Percentiles rank a stretch among this genome's conserved stretches.
These are phyloP conservation scores for Melaleuca quinquenervia DNA, from an alignment of 345 rosid species.

Conservation along the genomic window DNA sequence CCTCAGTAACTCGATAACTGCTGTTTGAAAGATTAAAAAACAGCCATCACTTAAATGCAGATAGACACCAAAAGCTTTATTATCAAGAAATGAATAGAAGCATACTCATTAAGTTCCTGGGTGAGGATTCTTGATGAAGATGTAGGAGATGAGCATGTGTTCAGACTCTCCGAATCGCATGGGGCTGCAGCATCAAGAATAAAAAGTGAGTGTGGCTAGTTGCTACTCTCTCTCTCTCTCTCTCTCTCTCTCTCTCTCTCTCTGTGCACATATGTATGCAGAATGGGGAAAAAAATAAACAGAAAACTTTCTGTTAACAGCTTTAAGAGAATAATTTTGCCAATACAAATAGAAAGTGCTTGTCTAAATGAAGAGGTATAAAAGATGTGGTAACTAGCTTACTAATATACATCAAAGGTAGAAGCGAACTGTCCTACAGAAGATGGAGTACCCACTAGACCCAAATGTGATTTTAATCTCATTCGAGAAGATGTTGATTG, in stretches of 20 bases:
- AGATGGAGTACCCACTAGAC: neutral
- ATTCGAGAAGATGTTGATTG: neutral
- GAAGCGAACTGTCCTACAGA: neutral
- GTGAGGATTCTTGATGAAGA: constrained; percentile 48
- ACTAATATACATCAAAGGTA: neutral
- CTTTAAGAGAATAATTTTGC: neutral
- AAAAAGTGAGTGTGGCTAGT: neutral
- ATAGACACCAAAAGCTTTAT: neutral
- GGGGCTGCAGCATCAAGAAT: constrained; percentile 29
- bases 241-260: neutral
- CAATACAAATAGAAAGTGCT: neutral
- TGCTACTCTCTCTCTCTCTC: neutral
- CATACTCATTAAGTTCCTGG: constrained; percentile 77
- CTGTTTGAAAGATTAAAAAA: constrained; percentile 25
- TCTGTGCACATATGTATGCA: neutral
- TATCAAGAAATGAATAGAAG: neutral
- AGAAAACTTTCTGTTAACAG: neutral
- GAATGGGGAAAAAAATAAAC: neutral
- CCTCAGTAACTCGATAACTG: constrained; percentile 84
- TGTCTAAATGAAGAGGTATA: neutral
- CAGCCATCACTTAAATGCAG: neutral
- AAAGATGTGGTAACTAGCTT: neutral
- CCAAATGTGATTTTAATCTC: neutral
- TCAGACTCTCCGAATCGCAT: constrained; percentile 77
- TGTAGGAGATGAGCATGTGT: constrained; percentile 65